Conservation (phyloP, 208 protist species). For the Leishmania tarentolae region DNA sequence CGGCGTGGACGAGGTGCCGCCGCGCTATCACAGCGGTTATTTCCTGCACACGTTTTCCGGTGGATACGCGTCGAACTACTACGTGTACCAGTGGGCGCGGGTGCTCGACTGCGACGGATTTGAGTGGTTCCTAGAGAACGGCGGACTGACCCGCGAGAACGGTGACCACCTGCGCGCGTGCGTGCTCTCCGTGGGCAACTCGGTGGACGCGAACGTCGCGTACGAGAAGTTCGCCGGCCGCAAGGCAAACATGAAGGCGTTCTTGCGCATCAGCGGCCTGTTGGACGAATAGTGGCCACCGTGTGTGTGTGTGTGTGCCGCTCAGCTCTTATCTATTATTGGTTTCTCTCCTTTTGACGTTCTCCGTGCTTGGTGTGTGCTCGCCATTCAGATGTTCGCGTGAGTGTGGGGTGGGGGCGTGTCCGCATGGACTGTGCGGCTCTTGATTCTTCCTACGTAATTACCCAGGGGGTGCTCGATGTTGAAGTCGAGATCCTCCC, state of each 20-base stretch:
- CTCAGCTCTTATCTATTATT: not conserved
- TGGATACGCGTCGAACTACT: slow-evolving; percentile 73
- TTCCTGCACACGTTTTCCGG: slow-evolving; percentile 76
- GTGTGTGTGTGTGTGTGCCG: not conserved
- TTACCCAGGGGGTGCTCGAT: not conserved
- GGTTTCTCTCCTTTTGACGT: not conserved
- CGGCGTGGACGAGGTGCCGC: slow-evolving; percentile 26
- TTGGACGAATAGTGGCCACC: not conserved
- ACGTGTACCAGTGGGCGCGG: slow-evolving; percentile 73
- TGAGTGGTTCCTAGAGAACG: slow-evolving; percentile 67
- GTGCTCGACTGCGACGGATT: slow-evolving; percentile 69
- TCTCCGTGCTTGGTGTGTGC: not conserved
- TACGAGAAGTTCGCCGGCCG: slow-evolving; percentile 41
- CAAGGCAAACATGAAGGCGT: slow-evolving; percentile 38
- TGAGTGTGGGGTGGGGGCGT: not conserved
- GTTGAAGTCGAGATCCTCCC: not conserved
- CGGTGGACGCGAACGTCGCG: slow-evolving; percentile 43
- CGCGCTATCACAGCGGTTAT: slow-evolving; percentile 49
- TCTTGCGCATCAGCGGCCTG: slow-evolving; percentile 30
- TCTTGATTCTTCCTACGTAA: not conserved
- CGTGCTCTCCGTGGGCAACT: slow-evolving; percentile 66
- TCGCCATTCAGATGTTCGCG: not conserved
- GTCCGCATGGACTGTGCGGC: not conserved
- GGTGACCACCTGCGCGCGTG: slow-evolving; percentile 69
- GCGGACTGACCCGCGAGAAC: slow-evolving; percentile 52